A percentile compares a stretch with the other conserved stretches of the same genome.
Conservation (phyloP, 2,329 filamentous ascomycete genomes). For the Fusarium sp. region DNA sequence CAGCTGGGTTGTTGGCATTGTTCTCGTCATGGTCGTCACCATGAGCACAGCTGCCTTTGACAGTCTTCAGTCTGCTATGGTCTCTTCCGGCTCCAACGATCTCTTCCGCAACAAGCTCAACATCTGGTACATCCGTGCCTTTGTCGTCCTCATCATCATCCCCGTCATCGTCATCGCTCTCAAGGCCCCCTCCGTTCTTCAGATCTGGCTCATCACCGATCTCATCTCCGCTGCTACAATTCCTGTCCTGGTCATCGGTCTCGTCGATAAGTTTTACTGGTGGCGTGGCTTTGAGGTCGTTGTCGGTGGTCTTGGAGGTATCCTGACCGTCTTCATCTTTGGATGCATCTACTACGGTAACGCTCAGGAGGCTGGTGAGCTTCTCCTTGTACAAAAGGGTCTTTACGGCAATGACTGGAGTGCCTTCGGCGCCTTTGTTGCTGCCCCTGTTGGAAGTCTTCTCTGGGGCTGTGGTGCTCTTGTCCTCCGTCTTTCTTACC, state of each 20-base stretch:
- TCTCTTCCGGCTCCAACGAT: constrained; percentile 86
- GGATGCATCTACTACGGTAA: constrained; percentile 82
- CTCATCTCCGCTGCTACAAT: constrained; percentile 81
- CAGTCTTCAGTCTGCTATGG: constrained; percentile 84
- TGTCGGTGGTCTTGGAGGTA: constrained; percentile 79
- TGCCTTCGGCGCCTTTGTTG: constrained; percentile 85
- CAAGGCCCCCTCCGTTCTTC: constrained; percentile 78
- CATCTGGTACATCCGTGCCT: constrained; percentile 77
- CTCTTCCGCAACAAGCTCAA: constrained; percentile 84
- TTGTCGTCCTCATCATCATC: constrained; percentile 78
- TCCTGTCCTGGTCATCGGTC: constrained; percentile 78
- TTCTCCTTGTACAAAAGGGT: constrained; percentile 78
- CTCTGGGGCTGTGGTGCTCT: constrained; percentile 77
- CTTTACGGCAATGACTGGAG: constrained; percentile 84
- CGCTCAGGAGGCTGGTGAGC: constrained; percentile 69
- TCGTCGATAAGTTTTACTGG: constrained; percentile 77
- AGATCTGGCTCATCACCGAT: constrained; percentile 86
- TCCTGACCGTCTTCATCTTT: constrained; percentile 84
- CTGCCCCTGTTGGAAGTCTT: constrained; percentile 79
- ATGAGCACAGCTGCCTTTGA: constrained; percentile 84
- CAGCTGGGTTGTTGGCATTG: constrained; percentile 83
- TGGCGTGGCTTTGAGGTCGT: constrained; percentile 87
- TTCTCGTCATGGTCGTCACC: constrained; percentile 83
- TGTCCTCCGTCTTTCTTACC: constrained; percentile 67
- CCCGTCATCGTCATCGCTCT: constrained; percentile 80